Evolutionary conservation across 768 basidiomycete species (phyloP).

Genomic region (Kwoniella sp.): DNA sequence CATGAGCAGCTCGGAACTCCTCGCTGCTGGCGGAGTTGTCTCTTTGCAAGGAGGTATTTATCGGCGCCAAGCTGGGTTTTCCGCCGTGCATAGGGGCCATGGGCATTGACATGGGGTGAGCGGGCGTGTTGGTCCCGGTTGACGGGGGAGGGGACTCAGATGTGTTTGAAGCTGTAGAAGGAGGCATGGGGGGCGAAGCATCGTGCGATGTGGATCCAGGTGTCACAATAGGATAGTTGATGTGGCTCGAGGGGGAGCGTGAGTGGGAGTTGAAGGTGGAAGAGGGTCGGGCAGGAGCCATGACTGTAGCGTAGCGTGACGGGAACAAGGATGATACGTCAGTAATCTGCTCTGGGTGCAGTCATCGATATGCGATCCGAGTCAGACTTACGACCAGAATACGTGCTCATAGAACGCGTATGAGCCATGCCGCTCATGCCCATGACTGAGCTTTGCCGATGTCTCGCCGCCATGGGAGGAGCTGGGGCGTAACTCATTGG

Average conservation of each 20-base stretch:
- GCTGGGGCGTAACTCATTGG: slow-evolving; percentile 40
- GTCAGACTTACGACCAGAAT: slow-evolving; percentile 41
- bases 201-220: slow-evolving; percentile 30
- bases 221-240: slow-evolving; percentile 38
- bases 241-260: slow-evolving; percentile 38
- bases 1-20: slow-evolving; percentile 11
- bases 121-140: slow-evolving; percentile 28
- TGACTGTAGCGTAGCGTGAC: slow-evolving; percentile 18
- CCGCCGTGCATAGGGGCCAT: neutral
- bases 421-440: slow-evolving; percentile 20
- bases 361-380: neutral
- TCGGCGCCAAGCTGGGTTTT: slow-evolving; percentile 28
- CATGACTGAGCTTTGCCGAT: slow-evolving; percentile 22
- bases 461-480: neutral
- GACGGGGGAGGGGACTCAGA: slow-evolving; percentile 17
- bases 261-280: slow-evolving; percentile 34
- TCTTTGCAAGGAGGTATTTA: slow-evolving; percentile 18
- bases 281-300: slow-evolving; percentile 28
- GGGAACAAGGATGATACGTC: neutral
- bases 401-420: slow-evolving; percentile 29
- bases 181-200: slow-evolving; percentile 36
- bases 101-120: slow-evolving; percentile 4
- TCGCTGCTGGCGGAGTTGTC: slow-evolving; percentile 21
- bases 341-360: neutral
- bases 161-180: slow-evolving; percentile 22